A percentile compares a stretch with the other conserved stretches of the same genome.
phyloP scores from a whole-genome alignment of 345 rosid species.

The Eucalyptus dawsonii region DNA sequence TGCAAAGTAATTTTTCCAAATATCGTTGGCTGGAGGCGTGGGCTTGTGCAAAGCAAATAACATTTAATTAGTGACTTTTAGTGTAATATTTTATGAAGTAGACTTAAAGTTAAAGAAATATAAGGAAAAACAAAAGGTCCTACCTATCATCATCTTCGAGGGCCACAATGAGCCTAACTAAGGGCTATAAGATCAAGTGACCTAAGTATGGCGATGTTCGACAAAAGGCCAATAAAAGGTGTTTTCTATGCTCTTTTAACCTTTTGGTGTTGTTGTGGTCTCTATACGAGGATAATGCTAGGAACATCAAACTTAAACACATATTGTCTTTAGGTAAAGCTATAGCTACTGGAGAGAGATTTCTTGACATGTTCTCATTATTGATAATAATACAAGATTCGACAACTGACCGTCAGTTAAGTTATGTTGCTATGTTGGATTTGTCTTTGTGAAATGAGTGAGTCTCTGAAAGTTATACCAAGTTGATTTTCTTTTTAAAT shows the following conservation, averaged over 20 bases:
- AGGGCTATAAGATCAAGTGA: neutral
- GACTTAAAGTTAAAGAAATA: neutral
- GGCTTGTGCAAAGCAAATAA: neutral
- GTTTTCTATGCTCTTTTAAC: too few species aligned
- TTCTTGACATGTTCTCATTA: too few species aligned
- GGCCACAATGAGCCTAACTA: neutral
- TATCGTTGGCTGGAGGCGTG: neutral
- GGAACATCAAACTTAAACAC: too few species aligned
- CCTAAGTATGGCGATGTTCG: neutral
- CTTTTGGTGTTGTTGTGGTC: too few species aligned
- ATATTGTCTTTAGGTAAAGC: too few species aligned
- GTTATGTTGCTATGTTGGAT: too few species aligned
- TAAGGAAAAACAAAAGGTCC: neutral
- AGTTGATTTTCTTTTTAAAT: too few species aligned
- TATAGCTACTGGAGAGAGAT: too few species aligned
- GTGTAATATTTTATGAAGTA: neutral
- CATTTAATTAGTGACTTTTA: neutral
- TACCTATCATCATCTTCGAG: neutral
- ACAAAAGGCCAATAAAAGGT: neutral
- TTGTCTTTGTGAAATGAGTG: too few species aligned
- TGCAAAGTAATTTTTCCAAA: neutral
- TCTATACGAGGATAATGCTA: fast-evolving
- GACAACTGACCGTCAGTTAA: fast-evolving
- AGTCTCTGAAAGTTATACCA: too few species aligned
- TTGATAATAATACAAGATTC: too few species aligned